Percentiles rank a stretch among this genome's conserved stretches.
phyloP scores from a whole-genome alignment of 1,139 yeast genomes.

The Yamadazyma siamensis region DNA sequence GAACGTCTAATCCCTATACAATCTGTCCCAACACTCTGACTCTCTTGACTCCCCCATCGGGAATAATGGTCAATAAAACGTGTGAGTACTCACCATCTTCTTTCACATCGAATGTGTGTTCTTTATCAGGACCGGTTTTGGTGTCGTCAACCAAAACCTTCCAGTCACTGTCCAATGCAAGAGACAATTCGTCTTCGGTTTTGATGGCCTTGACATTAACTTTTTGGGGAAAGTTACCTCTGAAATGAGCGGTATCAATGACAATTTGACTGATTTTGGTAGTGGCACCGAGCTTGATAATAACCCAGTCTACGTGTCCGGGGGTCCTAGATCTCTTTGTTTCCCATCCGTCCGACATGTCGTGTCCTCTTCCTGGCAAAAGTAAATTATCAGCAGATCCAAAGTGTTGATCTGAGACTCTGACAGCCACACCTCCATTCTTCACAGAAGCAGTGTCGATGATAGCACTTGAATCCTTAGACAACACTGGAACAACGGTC shows the following conservation, averaged over 20 bases:
- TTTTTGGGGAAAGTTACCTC: slow-evolving; percentile 90
- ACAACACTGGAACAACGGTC: slow-evolving; percentile 60
- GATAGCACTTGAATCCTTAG: slow-evolving; percentile 40
- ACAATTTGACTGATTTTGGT: slow-evolving; percentile 56
- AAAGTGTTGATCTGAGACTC: slow-evolving; percentile 86
- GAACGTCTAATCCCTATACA: background rate
- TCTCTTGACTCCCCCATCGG: slow-evolving; percentile 95
- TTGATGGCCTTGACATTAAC: slow-evolving; percentile 57
- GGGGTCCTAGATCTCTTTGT: slow-evolving; percentile 82
- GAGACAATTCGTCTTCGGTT: slow-evolving; percentile 22
- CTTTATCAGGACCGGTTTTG: slow-evolving; percentile 77
- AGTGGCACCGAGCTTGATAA: slow-evolving; percentile 69
- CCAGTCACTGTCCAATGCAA: slow-evolving; percentile 53
- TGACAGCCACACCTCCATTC: slow-evolving; percentile 85
- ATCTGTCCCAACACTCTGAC: slow-evolving; percentile 74
- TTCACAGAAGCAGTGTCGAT: slow-evolving; percentile 79
- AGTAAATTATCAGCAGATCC: slow-evolving; percentile 86
- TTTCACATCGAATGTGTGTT: slow-evolving; percentile 53
- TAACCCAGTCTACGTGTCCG: slow-evolving; percentile 90
- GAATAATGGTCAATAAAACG: slow-evolving; percentile 77
- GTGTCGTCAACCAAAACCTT: slow-evolving; percentile 58
- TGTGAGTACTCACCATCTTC: slow-evolving; percentile 47
- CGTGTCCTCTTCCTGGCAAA: slow-evolving; percentile 90
- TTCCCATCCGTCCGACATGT: slow-evolving; percentile 99
- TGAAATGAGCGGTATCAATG: slow-evolving; percentile 87